A percentile compares a stretch with the other conserved stretches of the same genome.
These are phyloP conservation scores for Camelina neglecta DNA, from an alignment of 345 rosid species.

Conservation along the genomic window DNA sequence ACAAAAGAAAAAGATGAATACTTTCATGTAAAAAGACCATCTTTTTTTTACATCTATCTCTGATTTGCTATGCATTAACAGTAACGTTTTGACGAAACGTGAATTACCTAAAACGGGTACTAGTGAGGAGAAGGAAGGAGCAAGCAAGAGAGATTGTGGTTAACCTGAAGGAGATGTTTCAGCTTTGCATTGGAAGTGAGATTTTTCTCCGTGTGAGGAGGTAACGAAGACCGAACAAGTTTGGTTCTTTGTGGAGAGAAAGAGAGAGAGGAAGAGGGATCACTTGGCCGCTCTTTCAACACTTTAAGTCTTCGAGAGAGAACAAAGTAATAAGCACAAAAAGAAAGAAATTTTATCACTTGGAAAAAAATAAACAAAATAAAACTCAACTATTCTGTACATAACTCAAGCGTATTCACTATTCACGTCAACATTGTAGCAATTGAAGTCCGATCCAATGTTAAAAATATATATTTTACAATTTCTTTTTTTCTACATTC, in stretches of 20 bases:
- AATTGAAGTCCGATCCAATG: too few relatives aligned
- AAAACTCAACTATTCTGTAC: too few relatives aligned
- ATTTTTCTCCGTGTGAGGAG: constrained; percentile 15
- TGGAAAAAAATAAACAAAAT: too few relatives aligned
- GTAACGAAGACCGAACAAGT: constrained; percentile 28
- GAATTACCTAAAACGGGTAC: constrained; percentile 16
- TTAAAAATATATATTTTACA: too few relatives aligned
- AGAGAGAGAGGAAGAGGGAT: constrained; percentile 13
- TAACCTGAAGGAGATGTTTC: constrained; percentile 25
- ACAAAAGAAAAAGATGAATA: constrained; percentile 41
- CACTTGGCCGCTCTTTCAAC: constrained; percentile 41
- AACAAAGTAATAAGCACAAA: background rate
- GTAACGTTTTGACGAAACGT: constrained; percentile 34
- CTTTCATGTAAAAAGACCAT: constrained; percentile 39
- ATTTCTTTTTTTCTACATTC: too few relatives aligned
- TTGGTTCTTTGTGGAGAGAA: constrained; percentile 3
- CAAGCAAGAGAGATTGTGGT: background rate
- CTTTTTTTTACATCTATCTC: constrained; percentile 23
- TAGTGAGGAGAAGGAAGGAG: background rate
- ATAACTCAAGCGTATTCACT: too few relatives aligned
- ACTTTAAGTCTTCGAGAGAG: constrained; percentile 1
- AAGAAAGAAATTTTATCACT: background rate
- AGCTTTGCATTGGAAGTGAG: constrained; percentile 36
- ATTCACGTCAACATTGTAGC: too few relatives aligned
- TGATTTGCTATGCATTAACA: constrained; percentile 26